These are phyloP conservation scores for Colletotrichum lupini DNA, from an alignment of 2,329 filamentous ascomycete genomes.

Conservation along the genomic window DNA sequence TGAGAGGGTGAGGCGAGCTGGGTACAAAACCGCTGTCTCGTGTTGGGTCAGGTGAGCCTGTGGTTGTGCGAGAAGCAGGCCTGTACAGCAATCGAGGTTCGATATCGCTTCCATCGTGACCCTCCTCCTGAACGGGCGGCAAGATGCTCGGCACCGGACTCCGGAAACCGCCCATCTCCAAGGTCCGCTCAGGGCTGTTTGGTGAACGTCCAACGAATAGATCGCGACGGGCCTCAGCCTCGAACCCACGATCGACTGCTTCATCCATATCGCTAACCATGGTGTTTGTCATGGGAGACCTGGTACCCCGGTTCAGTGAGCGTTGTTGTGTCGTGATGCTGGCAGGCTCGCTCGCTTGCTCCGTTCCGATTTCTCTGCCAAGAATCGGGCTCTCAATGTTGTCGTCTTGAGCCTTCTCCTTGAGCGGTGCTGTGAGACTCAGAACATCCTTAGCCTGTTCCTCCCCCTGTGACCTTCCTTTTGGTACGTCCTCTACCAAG, in stretches of 20 bases:
- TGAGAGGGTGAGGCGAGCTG: constrained; percentile 55
- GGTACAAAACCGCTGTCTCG: constrained; percentile 62
- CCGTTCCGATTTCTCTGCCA: constrained; percentile 40
- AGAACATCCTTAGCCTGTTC: constrained; percentile 31
- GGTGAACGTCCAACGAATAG: constrained; percentile 34
- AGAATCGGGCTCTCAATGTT: constrained; percentile 52
- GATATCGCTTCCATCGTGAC: constrained; percentile 57
- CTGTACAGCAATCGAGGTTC: constrained; percentile 34
- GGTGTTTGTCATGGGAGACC: constrained; percentile 4
- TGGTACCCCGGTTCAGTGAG: background rate
- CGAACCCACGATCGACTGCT: constrained; percentile 38
- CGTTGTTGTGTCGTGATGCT: background rate
- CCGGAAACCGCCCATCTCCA: constrained; percentile 48
- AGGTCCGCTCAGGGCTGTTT: constrained; percentile 21
- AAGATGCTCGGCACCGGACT: constrained; percentile 57
- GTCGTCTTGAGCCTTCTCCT: constrained; percentile 42
- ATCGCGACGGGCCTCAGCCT: constrained; percentile 44
- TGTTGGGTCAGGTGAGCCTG: constrained; percentile 50
- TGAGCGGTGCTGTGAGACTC: constrained; percentile 22
- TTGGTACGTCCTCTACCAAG: background rate
- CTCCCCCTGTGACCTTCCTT: background rate
- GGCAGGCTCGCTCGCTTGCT: background rate
- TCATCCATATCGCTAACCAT: constrained; percentile 34
- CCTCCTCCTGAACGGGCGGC: constrained; percentile 64
- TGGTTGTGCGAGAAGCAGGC: constrained; percentile 33